Evolutionary conservation across 2,329 filamentous ascomycete genomes (phyloP), one percentile per base, ranked within the genome.

Genomic region (Cercospora sp.): DNA sequence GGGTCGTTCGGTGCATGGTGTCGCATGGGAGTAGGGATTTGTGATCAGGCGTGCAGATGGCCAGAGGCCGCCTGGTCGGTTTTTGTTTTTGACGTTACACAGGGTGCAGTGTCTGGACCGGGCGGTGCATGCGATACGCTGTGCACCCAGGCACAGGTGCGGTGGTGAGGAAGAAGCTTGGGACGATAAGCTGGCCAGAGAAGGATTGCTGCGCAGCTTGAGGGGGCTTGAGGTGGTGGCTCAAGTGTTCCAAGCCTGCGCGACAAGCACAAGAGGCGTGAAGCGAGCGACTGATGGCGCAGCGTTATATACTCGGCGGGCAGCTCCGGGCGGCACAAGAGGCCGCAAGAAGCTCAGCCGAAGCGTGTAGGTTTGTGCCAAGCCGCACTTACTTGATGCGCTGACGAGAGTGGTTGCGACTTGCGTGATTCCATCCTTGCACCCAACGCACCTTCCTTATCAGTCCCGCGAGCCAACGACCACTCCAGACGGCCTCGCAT

Each of bases 101-200:
- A 16, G 36, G 5, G 36, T 7, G 6, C 36, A 40, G 36, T 40
- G 20, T 45, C 59, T 16, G 18, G 53, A 26, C 53, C 53, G 13
- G 53, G 23, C 53, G 53, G 53, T 31, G 23, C 10, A 57, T 31
- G 53, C 36, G 16, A 40, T 40, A 40, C 36, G 36, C 23, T 57
- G 53, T 57, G 53, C 23, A 31, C 6, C 53, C 26, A 6, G 16
- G 16, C 10, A 12, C 53, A 31, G 20, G 45, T 13, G 53, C 2
- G 53, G 23, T 16, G 20, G 48, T 20, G 68, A 68, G 51, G 66
- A 72, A 63, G 73, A 74, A 53, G 51, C 57, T 33, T 63, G 70
- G 16, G 68, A 5, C 53, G 53, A 57, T 31, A 57, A 31, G 53
- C 53, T 31, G 53, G 26, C 3, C 10, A 26, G 58, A 60, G 31